These are phyloP conservation scores for Apiotrichum domesticum DNA, from an alignment of 1,284 basidiomycete species.

Conservation along the genomic window DNA sequence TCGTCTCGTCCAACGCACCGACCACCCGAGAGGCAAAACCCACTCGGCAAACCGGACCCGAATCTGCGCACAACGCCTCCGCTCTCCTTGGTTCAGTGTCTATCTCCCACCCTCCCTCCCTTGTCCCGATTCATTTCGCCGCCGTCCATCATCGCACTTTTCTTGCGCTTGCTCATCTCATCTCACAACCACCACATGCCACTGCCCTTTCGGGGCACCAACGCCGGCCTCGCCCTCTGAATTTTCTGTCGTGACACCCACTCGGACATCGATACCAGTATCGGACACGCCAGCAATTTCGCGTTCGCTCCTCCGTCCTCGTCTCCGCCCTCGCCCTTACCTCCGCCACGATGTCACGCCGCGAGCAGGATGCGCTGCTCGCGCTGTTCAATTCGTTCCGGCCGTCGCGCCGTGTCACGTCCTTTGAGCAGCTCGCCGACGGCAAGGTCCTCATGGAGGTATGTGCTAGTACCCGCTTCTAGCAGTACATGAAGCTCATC, in stretches of 20 bases:
- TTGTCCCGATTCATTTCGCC: too few species aligned
- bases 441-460: conserved; percentile 43
- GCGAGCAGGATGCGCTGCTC: conserved; percentile 41
- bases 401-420: conserved; percentile 25
- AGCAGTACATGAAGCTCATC: too few species aligned
- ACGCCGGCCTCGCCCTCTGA: background rate
- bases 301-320: too few species aligned
- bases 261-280: background rate
- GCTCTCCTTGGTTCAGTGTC: too few species aligned
- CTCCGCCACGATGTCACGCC: conserved; percentile 17
- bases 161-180: too few species aligned
- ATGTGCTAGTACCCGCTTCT: background rate
- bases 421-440: conserved; percentile 39
- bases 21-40: too few species aligned
- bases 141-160: too few species aligned
- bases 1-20: too few species aligned
- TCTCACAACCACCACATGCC: background rate
- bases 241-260: background rate
- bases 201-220: background rate
- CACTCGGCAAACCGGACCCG: too few species aligned
- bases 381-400: conserved; percentile 42
- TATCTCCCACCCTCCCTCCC: too few species aligned
- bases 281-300: background rate
- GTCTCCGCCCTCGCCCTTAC: too few species aligned
- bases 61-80: too few species aligned